Evolutionary conservation across 352 stramenopile genomes (phyloP).

Genomic region (Globisporangium paroecandrum): DNA sequence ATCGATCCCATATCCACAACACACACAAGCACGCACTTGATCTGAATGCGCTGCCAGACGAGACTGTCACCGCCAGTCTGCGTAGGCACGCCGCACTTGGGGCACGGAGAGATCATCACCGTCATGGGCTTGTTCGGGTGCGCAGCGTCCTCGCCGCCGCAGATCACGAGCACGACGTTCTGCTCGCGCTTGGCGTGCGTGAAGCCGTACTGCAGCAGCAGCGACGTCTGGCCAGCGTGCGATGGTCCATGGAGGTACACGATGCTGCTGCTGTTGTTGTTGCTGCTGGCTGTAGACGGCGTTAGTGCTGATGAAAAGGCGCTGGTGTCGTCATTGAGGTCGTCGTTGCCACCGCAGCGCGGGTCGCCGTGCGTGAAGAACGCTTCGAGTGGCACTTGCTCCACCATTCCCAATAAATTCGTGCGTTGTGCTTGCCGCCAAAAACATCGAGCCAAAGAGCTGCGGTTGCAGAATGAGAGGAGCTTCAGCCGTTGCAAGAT

Average conservation of each 20-base stretch:
- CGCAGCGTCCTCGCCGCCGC: slow-evolving; percentile 25
- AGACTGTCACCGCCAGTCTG: slow-evolving; percentile 46
- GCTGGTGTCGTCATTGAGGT: background rate
- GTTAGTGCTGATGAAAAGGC: slow-evolving; percentile 6
- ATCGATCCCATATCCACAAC: no score
- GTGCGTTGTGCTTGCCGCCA: background rate
- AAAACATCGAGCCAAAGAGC: background rate
- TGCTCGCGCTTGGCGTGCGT: slow-evolving; percentile 37
- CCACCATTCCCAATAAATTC: background rate
- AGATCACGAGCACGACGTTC: slow-evolving; percentile 51
- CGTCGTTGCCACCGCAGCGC: slow-evolving; percentile 10
- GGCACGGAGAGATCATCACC: slow-evolving; percentile 44
- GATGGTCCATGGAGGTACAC: slow-evolving; percentile 46
- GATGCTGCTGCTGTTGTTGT: slow-evolving; percentile 16
- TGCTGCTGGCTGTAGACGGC: background rate
- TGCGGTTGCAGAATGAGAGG: background rate
- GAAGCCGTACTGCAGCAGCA: slow-evolving; percentile 67
- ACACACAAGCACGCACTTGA: slow-evolving; percentile 39
- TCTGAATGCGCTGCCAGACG: slow-evolving; percentile 50
- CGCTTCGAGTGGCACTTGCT: slow-evolving; percentile 31
- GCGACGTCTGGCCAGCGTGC: slow-evolving; percentile 45
- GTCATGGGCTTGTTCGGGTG: slow-evolving; percentile 20
- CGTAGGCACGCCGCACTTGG: slow-evolving; percentile 33
- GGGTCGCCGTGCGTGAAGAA: slow-evolving; percentile 61
- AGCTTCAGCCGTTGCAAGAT: background rate